A percentile compares a stretch with the other conserved stretches of the same genome.
These are phyloP conservation scores for Metschnikowia hibisci DNA, from an alignment of 805 yeast species.

Conservation along the genomic window DNA sequence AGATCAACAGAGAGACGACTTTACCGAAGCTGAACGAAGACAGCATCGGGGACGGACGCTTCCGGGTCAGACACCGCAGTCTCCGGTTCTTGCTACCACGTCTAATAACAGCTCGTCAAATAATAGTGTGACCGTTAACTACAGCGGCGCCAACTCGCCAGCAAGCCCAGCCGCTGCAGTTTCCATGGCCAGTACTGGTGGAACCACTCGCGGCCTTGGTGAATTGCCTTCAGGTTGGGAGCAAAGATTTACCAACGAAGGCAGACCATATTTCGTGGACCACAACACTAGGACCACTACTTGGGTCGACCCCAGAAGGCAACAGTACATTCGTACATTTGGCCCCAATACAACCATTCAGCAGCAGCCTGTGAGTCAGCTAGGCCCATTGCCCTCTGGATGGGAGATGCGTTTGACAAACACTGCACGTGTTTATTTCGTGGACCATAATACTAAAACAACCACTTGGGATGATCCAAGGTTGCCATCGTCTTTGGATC, in stretches of 20 bases:
- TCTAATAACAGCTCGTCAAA: conserved; percentile 18
- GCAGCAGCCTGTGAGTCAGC: conserved; percentile 95
- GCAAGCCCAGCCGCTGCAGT: conserved; percentile 67
- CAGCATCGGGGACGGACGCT: conserved; percentile 88
- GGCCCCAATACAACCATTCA: conserved; percentile 90
- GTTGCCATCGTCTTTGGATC: conserved; percentile 93
- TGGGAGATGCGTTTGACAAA: conserved; percentile 99
- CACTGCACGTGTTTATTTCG: conserved; percentile 97
- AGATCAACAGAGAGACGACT: conserved; percentile 58
- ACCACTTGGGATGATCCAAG: conserved; percentile 99
- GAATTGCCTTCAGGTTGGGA: conserved; percentile 99
- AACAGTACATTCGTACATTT: conserved; percentile 93
- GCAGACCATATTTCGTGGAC: conserved; percentile 96
- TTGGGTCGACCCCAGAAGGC: conserved; percentile 99
- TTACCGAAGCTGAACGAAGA: conserved; percentile 83
- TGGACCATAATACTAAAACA: conserved; percentile 97
- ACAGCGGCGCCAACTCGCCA: conserved; percentile 44
- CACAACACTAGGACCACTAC: conserved; percentile 99
- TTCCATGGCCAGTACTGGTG: conserved; percentile 70
- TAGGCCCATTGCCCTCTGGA: conserved; percentile 97
- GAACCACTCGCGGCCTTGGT: conserved; percentile 93
- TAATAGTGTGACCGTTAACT: conserved; percentile 47
- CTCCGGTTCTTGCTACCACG: conserved; percentile 26
- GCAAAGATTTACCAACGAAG: conserved; percentile 96
- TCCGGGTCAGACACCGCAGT: conserved; percentile 55